These are phyloP conservation scores for Globisporangium lucens DNA, from an alignment of 352 stramenopile species.

Conservation along the genomic window DNA sequence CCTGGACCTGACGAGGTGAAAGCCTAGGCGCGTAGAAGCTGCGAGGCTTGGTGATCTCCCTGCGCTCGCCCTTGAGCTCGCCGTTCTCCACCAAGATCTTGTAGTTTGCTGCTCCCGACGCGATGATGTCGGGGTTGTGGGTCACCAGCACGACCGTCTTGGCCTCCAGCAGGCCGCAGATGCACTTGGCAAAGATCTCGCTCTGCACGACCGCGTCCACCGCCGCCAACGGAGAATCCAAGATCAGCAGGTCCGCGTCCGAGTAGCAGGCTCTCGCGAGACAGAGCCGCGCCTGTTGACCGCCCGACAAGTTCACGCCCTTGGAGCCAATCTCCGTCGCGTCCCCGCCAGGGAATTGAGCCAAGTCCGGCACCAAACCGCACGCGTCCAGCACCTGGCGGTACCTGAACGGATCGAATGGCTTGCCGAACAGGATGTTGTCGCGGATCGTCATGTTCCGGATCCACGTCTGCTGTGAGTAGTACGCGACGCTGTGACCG, in stretches of 20 bases:
- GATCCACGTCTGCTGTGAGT: not conserved
- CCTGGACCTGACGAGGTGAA: constrained; percentile 3
- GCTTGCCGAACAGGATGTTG: not conserved
- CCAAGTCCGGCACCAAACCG: not conserved
- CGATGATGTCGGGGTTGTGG: not conserved
- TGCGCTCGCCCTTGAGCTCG: not conserved
- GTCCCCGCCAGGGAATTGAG: not conserved
- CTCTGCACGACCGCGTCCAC: not conserved
- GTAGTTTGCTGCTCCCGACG: not conserved
- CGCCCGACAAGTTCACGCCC: not conserved
- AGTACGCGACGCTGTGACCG: not conserved
- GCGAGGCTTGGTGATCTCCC: not conserved
- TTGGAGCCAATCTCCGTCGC: not conserved
- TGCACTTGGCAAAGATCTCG: not conserved
- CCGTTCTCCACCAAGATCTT: not conserved
- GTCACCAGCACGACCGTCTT: not conserved
- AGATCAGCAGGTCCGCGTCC: not conserved
- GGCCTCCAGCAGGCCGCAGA: not conserved
- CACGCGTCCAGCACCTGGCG: not conserved
- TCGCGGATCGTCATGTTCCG: not conserved
- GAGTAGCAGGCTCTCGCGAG: not conserved
- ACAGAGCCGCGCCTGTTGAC: not conserved
- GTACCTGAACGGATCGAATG: not conserved
- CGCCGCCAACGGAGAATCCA: not conserved
- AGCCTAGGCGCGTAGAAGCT: not conserved